Percentiles rank a stretch among this genome's conserved stretches.
phyloP scores from a whole-genome alignment of 345 rosid species.

The Lepidium aucheri region DNA sequence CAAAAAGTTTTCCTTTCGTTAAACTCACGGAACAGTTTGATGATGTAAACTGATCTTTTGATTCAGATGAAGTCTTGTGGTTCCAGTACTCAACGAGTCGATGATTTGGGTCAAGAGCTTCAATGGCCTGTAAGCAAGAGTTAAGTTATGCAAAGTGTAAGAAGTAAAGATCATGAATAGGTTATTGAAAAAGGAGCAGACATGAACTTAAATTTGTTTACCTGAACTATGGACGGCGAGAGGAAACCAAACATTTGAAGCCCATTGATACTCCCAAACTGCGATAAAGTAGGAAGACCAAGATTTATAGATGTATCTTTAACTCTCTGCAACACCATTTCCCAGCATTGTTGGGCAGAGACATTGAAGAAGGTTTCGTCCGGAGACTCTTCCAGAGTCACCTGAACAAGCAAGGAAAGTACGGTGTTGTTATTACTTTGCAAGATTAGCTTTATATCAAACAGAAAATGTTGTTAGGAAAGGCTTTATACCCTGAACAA shows the following conservation, averaged over 20 bases:
- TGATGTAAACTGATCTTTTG: constrained; percentile 22
- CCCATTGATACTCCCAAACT: constrained; percentile 41
- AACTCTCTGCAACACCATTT: constrained; percentile 50
- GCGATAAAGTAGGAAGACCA: constrained; percentile 33
- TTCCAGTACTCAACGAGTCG: constrained; percentile 71
- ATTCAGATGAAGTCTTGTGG: constrained; percentile 29
- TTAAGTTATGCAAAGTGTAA: neutral
- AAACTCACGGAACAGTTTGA: constrained; percentile 21
- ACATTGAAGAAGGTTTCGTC: constrained; percentile 39
- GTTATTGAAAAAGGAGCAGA: neutral
- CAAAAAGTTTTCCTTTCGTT: constrained; percentile 28
- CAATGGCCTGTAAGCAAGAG: constrained; percentile 48
- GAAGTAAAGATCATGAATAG: neutral
- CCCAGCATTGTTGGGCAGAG: constrained; percentile 85
- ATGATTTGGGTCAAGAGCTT: constrained; percentile 71
- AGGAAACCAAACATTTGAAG: constrained; percentile 81
- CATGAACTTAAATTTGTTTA: constrained; percentile 13
- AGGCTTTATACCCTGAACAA: constrained; percentile 60
- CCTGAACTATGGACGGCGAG: constrained; percentile 58
- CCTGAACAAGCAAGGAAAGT: constrained; percentile 38
- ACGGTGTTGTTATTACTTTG: neutral
- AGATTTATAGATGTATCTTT: constrained; percentile 26
- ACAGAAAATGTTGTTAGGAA: neutral
- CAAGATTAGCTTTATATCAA: neutral
- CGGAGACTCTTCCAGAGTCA: constrained; percentile 63